Evolutionary conservation across 495 filamentous ascomycete species (phyloP).

Genomic region (Xanthoparmelia taractica): DNA sequence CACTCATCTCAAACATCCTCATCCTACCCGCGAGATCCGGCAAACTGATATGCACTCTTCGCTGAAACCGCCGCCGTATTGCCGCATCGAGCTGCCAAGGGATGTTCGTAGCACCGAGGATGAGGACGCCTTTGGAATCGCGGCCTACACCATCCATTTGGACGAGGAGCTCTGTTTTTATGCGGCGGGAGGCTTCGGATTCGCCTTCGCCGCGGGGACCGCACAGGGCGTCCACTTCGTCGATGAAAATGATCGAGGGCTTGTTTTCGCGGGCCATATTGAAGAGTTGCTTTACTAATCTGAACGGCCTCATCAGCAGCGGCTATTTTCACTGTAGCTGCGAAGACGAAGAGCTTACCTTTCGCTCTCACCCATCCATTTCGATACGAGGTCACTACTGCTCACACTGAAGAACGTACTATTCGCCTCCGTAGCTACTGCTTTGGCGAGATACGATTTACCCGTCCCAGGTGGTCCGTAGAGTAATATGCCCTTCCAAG

Average conservation of each 20-base stretch:
- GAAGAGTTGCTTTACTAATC: constrained; percentile 94
- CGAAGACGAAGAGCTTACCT: constrained; percentile 47
- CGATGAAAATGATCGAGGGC: constrained; percentile 98
- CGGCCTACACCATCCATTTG: constrained; percentile 99
- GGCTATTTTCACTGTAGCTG: neutral
- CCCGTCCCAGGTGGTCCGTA: constrained; percentile 96
- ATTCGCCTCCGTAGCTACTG: constrained; percentile 95
- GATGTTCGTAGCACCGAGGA: constrained; percentile 96
- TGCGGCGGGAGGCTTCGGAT: constrained; percentile 90
- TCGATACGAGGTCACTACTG: constrained; percentile 91
- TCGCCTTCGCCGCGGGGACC: constrained; percentile 95
- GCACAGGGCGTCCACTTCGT: constrained; percentile 96
- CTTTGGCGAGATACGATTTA: constrained; percentile 94
- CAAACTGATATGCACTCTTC: constrained; percentile 88
- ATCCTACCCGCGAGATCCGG: constrained; percentile 83
- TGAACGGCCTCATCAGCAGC: constrained; percentile 29
- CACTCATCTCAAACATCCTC: constrained; percentile 93
- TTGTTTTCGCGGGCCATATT: constrained; percentile 98
- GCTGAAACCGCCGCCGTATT: constrained; percentile 92
- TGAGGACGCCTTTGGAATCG: constrained; percentile 86
- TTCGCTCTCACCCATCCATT: constrained; percentile 99
- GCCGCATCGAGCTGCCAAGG: constrained; percentile 99
- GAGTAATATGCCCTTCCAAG: constrained; percentile 95
- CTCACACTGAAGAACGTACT: constrained; percentile 99
- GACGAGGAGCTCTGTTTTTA: constrained; percentile 97